Base-by-base conservation (phyloP, 257 asterid genomes). In the Solanum chiquidenum region DNA sequence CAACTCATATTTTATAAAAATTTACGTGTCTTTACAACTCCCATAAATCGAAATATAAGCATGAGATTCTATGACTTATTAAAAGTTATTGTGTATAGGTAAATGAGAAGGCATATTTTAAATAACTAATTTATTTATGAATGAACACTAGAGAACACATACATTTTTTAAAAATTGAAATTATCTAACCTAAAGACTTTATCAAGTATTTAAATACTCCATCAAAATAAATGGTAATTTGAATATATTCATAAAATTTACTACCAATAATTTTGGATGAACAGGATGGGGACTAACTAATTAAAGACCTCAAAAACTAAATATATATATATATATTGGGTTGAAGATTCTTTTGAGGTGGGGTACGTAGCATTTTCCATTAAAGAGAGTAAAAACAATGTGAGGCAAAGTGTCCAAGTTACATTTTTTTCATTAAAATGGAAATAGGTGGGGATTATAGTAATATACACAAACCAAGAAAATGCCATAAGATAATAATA, bases 371-470 rank as follows among this genome's bases (percentile, higher is more conserved):
- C 42, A 80, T 80, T 71, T 77, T 33, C 79, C 75, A 27, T 52
- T 7, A 62, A 86, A 42, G 88, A 44, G 34, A 44, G 40, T 29
- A 52, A 85, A 44, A 42, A 77, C 86, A 88, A 88, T 33, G 10
- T 2, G 83, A 71, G 49, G 64, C 33, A 25, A 86, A 27, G 23
- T 42, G 40, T 35, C 23, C 46, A 88, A 71, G 58, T 49, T 85
- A 83, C 18, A 49, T n/a, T 21, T 71, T 40, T 25, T 46, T 58
- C 87, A 84, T 27, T 13, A 34, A 88, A 84, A 72, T 84, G 80
- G 87, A 88, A 88, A 84, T 71, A 72, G 87, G 90, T 72, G 74
- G 85, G 87, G 85, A 38, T 46, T 49, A 31, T 79, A 58, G 58
- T 87, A 40, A 18, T 25, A 31, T 71, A 38, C 86, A 58, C 25